A percentile compares a stretch with the other conserved stretches of the same genome.
phyloP scores from a whole-genome alignment of 306 rosid species.

The Vigna trinervia region DNA sequence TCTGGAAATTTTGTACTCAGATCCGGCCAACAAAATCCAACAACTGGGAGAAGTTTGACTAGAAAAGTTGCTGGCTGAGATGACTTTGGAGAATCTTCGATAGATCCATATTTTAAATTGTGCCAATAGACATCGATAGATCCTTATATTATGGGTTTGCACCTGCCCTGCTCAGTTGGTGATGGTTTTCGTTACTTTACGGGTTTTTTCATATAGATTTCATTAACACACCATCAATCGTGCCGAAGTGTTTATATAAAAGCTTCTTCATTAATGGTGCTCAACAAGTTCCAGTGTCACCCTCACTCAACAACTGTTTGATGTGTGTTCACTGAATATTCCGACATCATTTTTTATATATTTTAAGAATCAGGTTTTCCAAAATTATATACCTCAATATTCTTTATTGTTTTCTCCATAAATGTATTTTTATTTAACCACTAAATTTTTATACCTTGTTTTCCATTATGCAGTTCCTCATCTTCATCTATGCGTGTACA shows the following conservation, averaged over 20 bases:
- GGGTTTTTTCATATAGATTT: background rate
- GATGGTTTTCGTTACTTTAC: background rate
- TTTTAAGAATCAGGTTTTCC: no score
- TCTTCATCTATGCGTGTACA: no score
- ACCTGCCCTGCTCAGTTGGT: constrained; percentile 28
- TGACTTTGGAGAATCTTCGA: constrained; percentile 9
- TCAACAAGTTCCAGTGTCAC: no score
- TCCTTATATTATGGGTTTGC: background rate
- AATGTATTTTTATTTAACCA: no score
- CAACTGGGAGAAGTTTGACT: constrained; percentile 60
- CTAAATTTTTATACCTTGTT: no score
- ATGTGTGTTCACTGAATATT: no score
- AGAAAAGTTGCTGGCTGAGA: constrained; percentile 80
- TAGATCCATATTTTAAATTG: constrained; percentile 26
- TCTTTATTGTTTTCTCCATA: no score
- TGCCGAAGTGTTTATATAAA: constrained; percentile 14
- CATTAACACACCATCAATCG: constrained; percentile 3
- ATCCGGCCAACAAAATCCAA: constrained; percentile 64
- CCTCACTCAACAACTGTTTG: no score
- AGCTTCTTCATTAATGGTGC: background rate
- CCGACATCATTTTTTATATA: no score
- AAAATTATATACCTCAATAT: no score
- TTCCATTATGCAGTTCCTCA: no score
- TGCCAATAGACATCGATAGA: background rate
- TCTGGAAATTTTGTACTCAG: constrained; percentile 64